Evolutionary conservation across 2,329 filamentous ascomycete genomes (phyloP).

Genomic region (Trichoderma citrinoviride): DNA sequence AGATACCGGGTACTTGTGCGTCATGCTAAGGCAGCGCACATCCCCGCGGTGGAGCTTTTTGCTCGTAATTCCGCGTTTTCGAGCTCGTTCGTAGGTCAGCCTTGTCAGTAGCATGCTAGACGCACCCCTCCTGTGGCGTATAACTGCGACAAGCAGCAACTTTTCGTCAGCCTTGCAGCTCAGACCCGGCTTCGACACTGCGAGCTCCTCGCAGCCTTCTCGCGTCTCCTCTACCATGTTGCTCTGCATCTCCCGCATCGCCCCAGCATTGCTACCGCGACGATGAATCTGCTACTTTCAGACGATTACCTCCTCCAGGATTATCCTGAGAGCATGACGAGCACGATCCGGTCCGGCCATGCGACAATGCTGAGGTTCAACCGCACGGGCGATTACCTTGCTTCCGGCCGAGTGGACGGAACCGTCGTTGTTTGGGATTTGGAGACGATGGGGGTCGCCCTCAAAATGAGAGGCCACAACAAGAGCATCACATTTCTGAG

Average conservation of each 20-base stretch:
- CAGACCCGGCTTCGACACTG: slow-evolving; percentile 10
- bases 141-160: not conserved
- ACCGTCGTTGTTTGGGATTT: slow-evolving; percentile 95
- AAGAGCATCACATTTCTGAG: slow-evolving; percentile 91
- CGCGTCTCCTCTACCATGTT: slow-evolving; percentile 23
- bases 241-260: slow-evolving; percentile 21
- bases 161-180: slow-evolving; percentile 37
- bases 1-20: slow-evolving; percentile 23
- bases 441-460: slow-evolving; percentile 93
- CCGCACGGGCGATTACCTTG: slow-evolving; percentile 88
- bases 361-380: slow-evolving; percentile 79
- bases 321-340: slow-evolving; percentile 86
- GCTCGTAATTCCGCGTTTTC: not conserved
- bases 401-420: slow-evolving; percentile 89
- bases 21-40: slow-evolving; percentile 32
- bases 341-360: slow-evolving; percentile 73
- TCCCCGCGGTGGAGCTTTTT: slow-evolving; percentile 24
- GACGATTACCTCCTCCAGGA: slow-evolving; percentile 69
- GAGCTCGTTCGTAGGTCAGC: slow-evolving; percentile 8
- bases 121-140: slow-evolving; percentile 16
- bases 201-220: slow-evolving; percentile 22
- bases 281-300: slow-evolving; percentile 59
- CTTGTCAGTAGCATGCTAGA: not conserved
- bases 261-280: slow-evolving; percentile 21
- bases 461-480: slow-evolving; percentile 90